Evolutionary conservation across 164 flowering plant species (phyloP), one percentile per base, ranked within the genome.

Genomic region (Kingdonia uniflora): DNA sequence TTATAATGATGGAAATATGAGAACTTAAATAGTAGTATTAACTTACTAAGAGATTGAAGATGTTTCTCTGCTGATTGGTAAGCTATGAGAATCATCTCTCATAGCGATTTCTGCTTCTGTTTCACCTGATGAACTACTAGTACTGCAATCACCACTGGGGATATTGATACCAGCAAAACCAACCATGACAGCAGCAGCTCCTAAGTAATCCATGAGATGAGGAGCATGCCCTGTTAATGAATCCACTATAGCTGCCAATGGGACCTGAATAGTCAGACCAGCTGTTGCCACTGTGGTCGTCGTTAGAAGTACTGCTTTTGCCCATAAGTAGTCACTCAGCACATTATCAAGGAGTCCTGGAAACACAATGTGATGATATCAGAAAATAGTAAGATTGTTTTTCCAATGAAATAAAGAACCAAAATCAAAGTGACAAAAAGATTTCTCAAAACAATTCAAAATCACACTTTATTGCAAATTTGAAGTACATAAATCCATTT

Each of bases 271-370:
- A 11, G 99, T 81, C 22, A 94, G 87, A 44, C 97, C 95, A 25
- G 99, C 95, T 23, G 99, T 86, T 45, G 99, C 95, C 35, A 87
- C 95, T 0, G 97, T 94, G 16, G 99, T 74, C 1, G 91, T 76
- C 10, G 99, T 94, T 25, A 94, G 68, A 58, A 94, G 82, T 65
- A 88, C 84, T 29, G 97, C 97, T 70, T 88, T 86, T 25, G 92
- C 97, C 99, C 99, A 86, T 47, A 94, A 53, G 65, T 88, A 94
- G 60, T 94, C 99, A 23, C 99, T 86, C 49, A 88, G 68, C 66
- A 88, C 99, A 56, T 94, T 94, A 65, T 94, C 99, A 24, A 88
- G 60, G 66, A 88, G 74, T 61, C n/a, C n/a, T n/a, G n/a, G n/a
- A n/a, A n/a, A n/a, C n/a, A n/a, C n/a, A n/a, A n/a, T n/a, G n/a